Percentiles rank a stretch among this genome's conserved stretches.
phyloP scores from a whole-genome alignment of 768 basidiomycete species.

The Leccinum subgranulosum region DNA sequence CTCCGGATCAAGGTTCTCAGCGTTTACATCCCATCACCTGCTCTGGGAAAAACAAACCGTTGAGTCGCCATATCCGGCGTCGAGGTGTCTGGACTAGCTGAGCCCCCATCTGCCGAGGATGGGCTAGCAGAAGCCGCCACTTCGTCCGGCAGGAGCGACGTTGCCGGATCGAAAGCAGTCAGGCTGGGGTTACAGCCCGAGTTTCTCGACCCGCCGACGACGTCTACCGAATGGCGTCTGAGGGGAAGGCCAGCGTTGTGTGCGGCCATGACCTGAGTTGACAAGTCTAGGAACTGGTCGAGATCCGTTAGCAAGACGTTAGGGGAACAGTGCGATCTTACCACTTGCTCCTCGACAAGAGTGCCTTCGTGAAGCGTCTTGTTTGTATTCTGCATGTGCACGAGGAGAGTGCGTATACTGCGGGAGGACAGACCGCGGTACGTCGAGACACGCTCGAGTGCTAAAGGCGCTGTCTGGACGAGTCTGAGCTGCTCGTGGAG shows the following conservation, averaged over 20 bases:
- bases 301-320: not conserved
- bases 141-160: constrained; percentile 14
- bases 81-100: constrained; percentile 19
- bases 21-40: constrained; percentile 13
- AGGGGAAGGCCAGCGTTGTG: constrained; percentile 25
- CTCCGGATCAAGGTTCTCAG: constrained; percentile 4
- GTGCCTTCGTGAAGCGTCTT: constrained; percentile 49
- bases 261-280: constrained; percentile 25
- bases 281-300: constrained; percentile 29
- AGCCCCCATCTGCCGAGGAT: constrained; percentile 18
- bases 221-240: constrained; percentile 32
- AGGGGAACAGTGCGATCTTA: constrained; percentile 20
- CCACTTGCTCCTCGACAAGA: constrained; percentile 54
- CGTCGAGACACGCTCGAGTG: constrained; percentile 47
- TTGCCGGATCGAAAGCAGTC: constrained; percentile 15
- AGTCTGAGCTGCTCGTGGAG: constrained; percentile 59
- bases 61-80: constrained; percentile 14
- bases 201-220: constrained; percentile 13
- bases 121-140: constrained; percentile 23
- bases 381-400: constrained; percentile 63
- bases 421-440: constrained; percentile 58
- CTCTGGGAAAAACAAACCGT: constrained; percentile 17
- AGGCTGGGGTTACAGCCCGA: constrained; percentile 8
- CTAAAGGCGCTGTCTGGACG: constrained; percentile 43
- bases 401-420: constrained; percentile 67